A percentile compares a stretch with the other conserved stretches of the same genome.
Evolutionary conservation across 2,329 filamentous ascomycete species (phyloP).

Genomic region (Blastomyces emzantsi): DNA sequence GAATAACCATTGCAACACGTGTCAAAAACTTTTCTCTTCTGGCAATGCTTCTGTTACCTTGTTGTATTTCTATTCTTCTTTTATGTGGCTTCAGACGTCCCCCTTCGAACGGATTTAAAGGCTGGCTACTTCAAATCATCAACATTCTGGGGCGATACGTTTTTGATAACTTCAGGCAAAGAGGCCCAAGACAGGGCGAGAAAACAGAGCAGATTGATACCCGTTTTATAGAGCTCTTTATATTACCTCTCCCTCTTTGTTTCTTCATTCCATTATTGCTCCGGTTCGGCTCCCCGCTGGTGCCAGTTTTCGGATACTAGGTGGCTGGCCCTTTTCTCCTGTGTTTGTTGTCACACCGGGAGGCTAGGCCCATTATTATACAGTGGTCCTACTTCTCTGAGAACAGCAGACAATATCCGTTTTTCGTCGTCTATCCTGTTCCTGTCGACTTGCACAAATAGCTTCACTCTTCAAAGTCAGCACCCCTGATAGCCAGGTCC

Average conservation of each 20-base stretch:
- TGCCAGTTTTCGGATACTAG: constrained; percentile 1
- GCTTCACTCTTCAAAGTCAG: background rate
- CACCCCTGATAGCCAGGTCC: background rate
- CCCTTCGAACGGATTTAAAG: background rate
- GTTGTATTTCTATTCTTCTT: background rate
- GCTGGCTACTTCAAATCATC: constrained; percentile 3
- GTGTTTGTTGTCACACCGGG: constrained; percentile 5
- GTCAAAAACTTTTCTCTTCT: background rate
- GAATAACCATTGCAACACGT: constrained; percentile 7
- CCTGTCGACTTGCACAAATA: background rate
- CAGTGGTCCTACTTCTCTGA: background rate
- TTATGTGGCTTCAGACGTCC: background rate
- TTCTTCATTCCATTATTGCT: background rate
- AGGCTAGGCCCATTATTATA: background rate
- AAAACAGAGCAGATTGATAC: background rate
- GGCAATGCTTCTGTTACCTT: background rate
- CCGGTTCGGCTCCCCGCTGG: background rate
- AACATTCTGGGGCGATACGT: background rate
- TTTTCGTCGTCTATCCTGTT: background rate
- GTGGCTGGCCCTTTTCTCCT: background rate
- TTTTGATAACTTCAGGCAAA: background rate
- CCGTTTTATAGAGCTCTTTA: constrained; percentile 2
- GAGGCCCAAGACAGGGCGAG: constrained; percentile 9
- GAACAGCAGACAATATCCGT: background rate
- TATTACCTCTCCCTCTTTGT: background rate